These are phyloP conservation scores for Podospora appendiculata DNA, from an alignment of 495 filamentous ascomycete genomes.

Conservation along the genomic window DNA sequence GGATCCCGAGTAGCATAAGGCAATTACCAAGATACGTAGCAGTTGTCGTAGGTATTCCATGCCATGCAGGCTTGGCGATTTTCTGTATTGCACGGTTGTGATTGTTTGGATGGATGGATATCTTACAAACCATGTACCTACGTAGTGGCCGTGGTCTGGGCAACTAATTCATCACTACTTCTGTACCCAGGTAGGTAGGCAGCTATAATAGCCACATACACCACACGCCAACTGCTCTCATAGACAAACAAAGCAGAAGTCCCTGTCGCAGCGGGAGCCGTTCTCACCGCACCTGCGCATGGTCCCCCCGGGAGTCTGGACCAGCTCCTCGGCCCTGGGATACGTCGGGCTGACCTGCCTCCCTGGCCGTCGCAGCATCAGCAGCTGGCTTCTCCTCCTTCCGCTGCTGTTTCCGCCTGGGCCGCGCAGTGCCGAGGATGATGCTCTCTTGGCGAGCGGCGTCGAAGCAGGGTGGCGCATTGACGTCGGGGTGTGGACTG, in stretches of 20 bases:
- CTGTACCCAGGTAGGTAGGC: neutral
- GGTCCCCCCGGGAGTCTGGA: slow-evolving; percentile 35
- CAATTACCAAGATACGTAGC: too few species aligned
- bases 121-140: too few species aligned
- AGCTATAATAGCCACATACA: neutral
- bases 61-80: too few species aligned
- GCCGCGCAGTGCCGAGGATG: neutral
- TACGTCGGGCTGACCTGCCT: neutral
- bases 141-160: too few species aligned
- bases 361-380: slow-evolving; percentile 1
- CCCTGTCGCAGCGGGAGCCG: slow-evolving; percentile 36
- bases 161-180: neutral
- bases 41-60: too few species aligned
- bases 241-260: slow-evolving; percentile 45
- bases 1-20: too few species aligned
- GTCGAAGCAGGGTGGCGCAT: neutral
- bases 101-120: too few species aligned
- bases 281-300: slow-evolving; percentile 37
- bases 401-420: neutral
- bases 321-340: slow-evolving; percentile 5
- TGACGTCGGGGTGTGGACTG: too few species aligned
- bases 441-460: neutral
- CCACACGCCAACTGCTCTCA: neutral
- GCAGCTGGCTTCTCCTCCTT: neutral
- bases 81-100: too few species aligned